These are phyloP conservation scores for Diplodia intermedia DNA, from an alignment of 2,329 filamentous ascomycete species.

Conservation along the genomic window DNA sequence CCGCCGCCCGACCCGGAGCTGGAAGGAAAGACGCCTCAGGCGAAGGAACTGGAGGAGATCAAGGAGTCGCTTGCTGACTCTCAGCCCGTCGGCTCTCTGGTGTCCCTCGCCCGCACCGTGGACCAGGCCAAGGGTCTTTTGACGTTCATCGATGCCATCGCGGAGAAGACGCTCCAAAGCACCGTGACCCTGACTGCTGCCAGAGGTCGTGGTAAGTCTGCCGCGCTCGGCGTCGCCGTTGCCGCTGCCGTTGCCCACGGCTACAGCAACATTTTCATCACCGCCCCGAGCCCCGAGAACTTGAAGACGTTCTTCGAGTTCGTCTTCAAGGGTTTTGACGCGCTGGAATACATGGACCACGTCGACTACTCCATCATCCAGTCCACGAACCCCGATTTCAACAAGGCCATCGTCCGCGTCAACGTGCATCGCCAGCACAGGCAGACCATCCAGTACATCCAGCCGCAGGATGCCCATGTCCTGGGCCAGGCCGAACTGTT, in stretches of 20 bases:
- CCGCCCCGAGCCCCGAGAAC: constrained; percentile 95
- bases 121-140: constrained; percentile 97
- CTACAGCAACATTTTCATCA: constrained; percentile 99
- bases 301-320: constrained; percentile 99
- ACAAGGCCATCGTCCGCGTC: constrained; percentile 97
- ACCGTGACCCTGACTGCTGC: constrained; percentile 94
- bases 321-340: constrained; percentile 97
- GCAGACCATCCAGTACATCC: constrained; percentile 98
- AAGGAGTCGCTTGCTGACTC: constrained; percentile 88
- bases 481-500: constrained; percentile 93
- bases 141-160: constrained; percentile 94
- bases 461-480: constrained; percentile 93
- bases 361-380: constrained; percentile 98
- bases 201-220: constrained; percentile 95
- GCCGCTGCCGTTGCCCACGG: constrained; percentile 94
- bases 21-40: constrained; percentile 71
- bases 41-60: constrained; percentile 79
- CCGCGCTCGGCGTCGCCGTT: constrained; percentile 90
- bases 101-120: constrained; percentile 85
- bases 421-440: constrained; percentile 94
- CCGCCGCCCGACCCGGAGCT: constrained; percentile 78
- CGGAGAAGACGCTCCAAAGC: constrained; percentile 92
- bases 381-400: constrained; percentile 97
- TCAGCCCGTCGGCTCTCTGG: constrained; percentile 82
- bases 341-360: constrained; percentile 91